phyloP scores from a whole-genome alignment of 495 filamentous ascomycete genomes.

The Penicillium antarcticum region DNA sequence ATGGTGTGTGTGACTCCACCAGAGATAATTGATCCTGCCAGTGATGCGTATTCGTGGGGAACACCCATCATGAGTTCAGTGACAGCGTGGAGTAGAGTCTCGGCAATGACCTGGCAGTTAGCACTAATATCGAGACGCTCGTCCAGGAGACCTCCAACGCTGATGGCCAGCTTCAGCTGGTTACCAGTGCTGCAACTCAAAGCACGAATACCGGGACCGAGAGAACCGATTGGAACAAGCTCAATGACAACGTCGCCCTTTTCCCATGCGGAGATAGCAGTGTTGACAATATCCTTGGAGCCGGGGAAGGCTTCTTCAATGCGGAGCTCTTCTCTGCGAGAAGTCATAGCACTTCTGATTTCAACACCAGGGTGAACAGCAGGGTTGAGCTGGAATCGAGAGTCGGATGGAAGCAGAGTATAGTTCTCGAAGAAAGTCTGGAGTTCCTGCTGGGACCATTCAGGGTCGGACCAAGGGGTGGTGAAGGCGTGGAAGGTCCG shows the following conservation, averaged over 20 bases:
- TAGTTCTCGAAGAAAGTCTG: conserved; percentile 42
- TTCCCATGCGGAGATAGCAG: conserved; percentile 39
- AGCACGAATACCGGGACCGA: conserved; percentile 44
- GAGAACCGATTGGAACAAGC: conserved; percentile 39
- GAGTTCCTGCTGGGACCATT: conserved; percentile 53
- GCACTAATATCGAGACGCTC: conserved; percentile 40
- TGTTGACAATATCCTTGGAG: conserved; percentile 36
- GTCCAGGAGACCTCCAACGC: conserved; percentile 35
- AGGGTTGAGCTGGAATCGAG: conserved; percentile 36
- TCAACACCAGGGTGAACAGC: conserved; percentile 46
- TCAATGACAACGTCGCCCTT: conserved; percentile 42
- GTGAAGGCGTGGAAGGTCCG: conserved; percentile 43
- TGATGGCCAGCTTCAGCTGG: conserved; percentile 39
- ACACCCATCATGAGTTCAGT: conserved; percentile 47
- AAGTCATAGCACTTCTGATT: conserved; percentile 40
- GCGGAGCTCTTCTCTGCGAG: conserved; percentile 30
- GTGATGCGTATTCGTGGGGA: conserved; percentile 47
- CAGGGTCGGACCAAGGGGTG: conserved; percentile 42
- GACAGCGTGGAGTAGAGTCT: conserved; percentile 53
- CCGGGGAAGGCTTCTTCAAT: conserved; percentile 46
- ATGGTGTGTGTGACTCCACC: conserved; percentile 37
- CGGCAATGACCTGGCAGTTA: conserved; percentile 50
- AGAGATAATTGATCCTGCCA: conserved; percentile 45
- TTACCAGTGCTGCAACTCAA: conserved; percentile 39
- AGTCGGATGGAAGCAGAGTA: conserved; percentile 24